A percentile compares a stretch with the other conserved stretches of the same genome.
Evolutionary conservation across 2,329 filamentous ascomycete species (phyloP).

Genomic region (Alternaria postmessia): DNA sequence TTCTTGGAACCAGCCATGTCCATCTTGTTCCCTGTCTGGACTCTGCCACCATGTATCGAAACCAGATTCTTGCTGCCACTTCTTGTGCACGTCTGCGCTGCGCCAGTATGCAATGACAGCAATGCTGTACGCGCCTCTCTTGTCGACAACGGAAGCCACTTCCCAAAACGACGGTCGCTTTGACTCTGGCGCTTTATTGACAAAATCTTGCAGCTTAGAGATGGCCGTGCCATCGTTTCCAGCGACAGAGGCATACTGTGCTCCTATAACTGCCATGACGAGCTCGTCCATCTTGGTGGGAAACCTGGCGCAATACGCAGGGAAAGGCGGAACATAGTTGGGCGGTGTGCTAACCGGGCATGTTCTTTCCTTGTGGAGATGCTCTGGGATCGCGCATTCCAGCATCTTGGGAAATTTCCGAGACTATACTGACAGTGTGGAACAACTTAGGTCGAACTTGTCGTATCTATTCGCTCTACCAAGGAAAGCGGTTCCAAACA

Average conservation of each 20-base stretch:
- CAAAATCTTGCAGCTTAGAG: constrained; percentile 24
- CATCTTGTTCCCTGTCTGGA: constrained; percentile 34
- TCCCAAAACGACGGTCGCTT: constrained; percentile 42
- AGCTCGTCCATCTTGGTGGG: constrained; percentile 38
- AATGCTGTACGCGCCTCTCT: constrained; percentile 45
- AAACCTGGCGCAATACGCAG: constrained; percentile 46
- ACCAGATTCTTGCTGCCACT: constrained; percentile 47
- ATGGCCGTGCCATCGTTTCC: constrained; percentile 11
- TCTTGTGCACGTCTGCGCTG: constrained; percentile 33
- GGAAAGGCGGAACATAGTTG: constrained; percentile 42
- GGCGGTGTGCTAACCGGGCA: constrained; percentile 29
- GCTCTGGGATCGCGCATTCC: constrained; percentile 35
- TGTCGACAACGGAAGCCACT: constrained; percentile 41
- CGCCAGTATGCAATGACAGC: constrained; percentile 53
- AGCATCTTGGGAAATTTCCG: constrained; percentile 21
- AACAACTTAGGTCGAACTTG: not conserved
- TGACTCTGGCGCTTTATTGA: constrained; percentile 19
- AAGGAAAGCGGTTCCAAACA: not conserved
- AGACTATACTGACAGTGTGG: not conserved
- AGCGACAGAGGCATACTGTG: constrained; percentile 28
- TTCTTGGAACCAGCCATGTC: constrained; percentile 55
- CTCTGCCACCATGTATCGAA: constrained; percentile 53
- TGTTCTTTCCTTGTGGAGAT: constrained; percentile 28
- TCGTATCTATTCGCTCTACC: not conserved
- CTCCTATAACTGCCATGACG: constrained; percentile 49